phyloP scores from a whole-genome alignment of 2,329 filamentous ascomycete species.

The Xylaria sp. region DNA sequence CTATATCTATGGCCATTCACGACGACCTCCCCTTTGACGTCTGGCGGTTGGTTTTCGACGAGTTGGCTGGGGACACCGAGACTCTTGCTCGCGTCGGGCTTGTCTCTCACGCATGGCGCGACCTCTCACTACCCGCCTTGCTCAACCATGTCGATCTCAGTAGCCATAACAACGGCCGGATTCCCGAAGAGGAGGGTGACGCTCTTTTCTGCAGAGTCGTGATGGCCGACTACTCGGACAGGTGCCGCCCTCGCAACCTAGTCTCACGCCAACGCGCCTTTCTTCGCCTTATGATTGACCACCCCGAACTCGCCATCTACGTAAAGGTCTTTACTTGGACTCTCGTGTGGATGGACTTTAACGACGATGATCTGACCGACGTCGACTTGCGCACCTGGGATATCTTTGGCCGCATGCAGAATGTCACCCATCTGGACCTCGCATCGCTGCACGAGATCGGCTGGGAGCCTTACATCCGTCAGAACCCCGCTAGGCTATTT shows the following conservation, averaged over 20 bases:
- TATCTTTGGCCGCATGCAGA: not conserved
- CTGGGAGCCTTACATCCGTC: not conserved
- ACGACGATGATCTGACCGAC: not conserved
- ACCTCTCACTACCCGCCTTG: not conserved
- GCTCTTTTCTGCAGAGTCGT: not conserved
- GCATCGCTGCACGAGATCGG: not conserved
- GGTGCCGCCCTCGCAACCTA: not conserved
- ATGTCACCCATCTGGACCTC: conserved; percentile 4
- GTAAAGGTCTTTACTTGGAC: conserved; percentile 3
- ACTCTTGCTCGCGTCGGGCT: conserved; percentile 6
- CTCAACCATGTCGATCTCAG: not conserved
- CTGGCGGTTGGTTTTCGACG: not conserved
- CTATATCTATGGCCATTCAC: not conserved
- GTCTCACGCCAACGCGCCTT: conserved; percentile 6
- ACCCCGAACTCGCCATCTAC: not conserved
- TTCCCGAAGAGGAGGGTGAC: not conserved
- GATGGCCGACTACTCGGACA: not conserved
- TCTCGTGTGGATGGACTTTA: not conserved
- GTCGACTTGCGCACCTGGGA: conserved; percentile 8
- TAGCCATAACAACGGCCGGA: not conserved
- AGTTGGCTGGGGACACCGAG: not conserved
- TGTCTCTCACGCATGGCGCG: conserved; percentile 5
- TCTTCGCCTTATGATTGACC: not conserved
- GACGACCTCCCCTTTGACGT: not conserved
- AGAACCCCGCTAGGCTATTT: conserved; percentile 3